These are phyloP conservation scores for Pseudogymnoascus sp. DNA, from an alignment of 2,329 filamentous ascomycete genomes.

Conservation along the genomic window DNA sequence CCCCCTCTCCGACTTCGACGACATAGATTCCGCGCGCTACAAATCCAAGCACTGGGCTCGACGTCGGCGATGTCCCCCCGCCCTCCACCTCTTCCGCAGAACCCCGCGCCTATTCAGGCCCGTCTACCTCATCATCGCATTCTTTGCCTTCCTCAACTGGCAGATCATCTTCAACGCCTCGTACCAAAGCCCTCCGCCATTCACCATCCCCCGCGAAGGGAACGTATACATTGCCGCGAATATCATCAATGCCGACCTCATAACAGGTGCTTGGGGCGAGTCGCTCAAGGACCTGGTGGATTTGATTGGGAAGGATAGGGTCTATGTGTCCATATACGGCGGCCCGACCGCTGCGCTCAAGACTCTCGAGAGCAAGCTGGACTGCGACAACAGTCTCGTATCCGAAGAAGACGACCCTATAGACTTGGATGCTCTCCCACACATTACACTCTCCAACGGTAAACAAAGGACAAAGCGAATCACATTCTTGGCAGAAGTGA, in stretches of 20 bases:
- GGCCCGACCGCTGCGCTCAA: constrained; percentile 48
- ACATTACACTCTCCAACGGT: constrained; percentile 55
- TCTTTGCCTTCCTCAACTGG: constrained; percentile 20
- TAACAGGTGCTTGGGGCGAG: constrained; percentile 57
- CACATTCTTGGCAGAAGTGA: constrained; percentile 63
- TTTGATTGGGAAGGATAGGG: constrained; percentile 58
- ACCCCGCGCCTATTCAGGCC: constrained; percentile 14
- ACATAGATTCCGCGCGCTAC: constrained; percentile 1
- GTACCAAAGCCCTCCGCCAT: constrained; percentile 35
- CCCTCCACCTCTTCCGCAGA: constrained; percentile 2
- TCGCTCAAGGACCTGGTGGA: constrained; percentile 55
- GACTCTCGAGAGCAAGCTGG: constrained; percentile 42
- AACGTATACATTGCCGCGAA: constrained; percentile 69
- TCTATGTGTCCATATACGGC: constrained; percentile 66
- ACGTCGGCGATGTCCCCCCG: not conserved
- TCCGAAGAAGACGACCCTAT: constrained; percentile 48
- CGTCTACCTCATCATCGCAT: constrained; percentile 19
- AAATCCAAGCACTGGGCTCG: constrained; percentile 5
- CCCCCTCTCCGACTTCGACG: not conserved
- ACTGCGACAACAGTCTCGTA: constrained; percentile 46
- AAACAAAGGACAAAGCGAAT: constrained; percentile 62
- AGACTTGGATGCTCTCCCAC: constrained; percentile 48
- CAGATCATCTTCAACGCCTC: constrained; percentile 34
- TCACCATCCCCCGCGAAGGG: constrained; percentile 44
- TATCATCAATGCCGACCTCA: constrained; percentile 60